These are phyloP conservation scores for Phytopythium ostracodes DNA, from an alignment of 352 stramenopile genomes.

Conservation along the genomic window DNA sequence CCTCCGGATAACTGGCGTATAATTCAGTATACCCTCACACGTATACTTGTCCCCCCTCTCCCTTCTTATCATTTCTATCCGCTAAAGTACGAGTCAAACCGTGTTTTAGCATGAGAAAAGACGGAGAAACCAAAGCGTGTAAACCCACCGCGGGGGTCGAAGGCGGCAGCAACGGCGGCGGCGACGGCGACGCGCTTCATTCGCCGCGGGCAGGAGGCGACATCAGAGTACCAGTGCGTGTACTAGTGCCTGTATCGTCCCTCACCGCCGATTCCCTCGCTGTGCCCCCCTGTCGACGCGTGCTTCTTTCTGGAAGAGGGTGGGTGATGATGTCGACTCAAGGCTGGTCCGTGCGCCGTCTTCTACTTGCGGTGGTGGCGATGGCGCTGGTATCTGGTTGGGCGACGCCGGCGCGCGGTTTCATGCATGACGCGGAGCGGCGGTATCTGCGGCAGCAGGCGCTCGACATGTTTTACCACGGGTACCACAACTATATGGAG, in stretches of 20 bases:
- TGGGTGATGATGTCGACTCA: conserved; percentile 6
- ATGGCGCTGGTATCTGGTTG: neutral
- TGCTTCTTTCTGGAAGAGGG: too few species aligned
- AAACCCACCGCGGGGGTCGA: neutral
- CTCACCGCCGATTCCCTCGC: neutral
- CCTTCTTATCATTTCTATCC: neutral
- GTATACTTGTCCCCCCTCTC: neutral
- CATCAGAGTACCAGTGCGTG: neutral
- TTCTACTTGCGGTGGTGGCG: conserved; percentile 13
- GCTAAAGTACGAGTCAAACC: neutral
- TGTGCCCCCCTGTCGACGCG: neutral
- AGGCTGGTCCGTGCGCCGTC: conserved; percentile 12
- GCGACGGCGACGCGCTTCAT: neutral
- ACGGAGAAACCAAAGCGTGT: neutral
- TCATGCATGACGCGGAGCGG: conserved; percentile 71
- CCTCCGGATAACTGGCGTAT: neutral
- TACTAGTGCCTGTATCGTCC: neutral
- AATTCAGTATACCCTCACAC: neutral
- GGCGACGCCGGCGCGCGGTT: conserved; percentile 9
- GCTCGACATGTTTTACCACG: conserved; percentile 88
- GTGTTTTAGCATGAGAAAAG: neutral
- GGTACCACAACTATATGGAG: conserved; percentile 83
- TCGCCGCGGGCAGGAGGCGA: neutral
- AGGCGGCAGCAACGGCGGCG: too few species aligned
- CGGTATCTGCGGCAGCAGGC: conserved; percentile 67